A percentile compares a stretch with the other conserved stretches of the same genome.
Evolutionary conservation across 2,329 filamentous ascomycete genomes (phyloP).

Genomic region (Graphium sp.): DNA sequence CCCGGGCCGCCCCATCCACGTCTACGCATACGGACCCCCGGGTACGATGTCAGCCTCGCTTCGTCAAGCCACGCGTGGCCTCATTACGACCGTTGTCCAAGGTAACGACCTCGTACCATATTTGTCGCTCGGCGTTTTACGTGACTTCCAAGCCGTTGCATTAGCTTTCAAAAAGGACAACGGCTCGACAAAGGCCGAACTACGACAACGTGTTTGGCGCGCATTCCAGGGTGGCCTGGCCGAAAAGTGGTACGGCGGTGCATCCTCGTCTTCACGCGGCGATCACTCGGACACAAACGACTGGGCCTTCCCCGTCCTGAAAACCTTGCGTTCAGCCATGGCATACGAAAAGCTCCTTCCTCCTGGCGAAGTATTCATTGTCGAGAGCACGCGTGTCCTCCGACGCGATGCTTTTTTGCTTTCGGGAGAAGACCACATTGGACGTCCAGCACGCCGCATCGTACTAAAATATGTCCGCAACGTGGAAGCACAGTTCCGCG

Average conservation of each 20-base stretch:
- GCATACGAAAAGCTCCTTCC: constrained; percentile 53
- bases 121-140: constrained; percentile 55
- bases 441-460: constrained; percentile 48
- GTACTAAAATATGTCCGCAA: constrained; percentile 56
- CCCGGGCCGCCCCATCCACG: constrained; percentile 53
- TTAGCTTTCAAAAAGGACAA: constrained; percentile 59
- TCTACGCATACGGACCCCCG: constrained; percentile 64
- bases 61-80: constrained; percentile 50
- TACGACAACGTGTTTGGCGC: constrained; percentile 49
- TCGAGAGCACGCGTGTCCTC: constrained; percentile 52
- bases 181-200: constrained; percentile 47
- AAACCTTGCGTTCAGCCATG: constrained; percentile 50
- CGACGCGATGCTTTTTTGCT: constrained; percentile 46
- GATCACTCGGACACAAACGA: constrained; percentile 34
- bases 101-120: constrained; percentile 59
- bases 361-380: constrained; percentile 59
- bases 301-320: constrained; percentile 54
- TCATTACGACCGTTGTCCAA: constrained; percentile 61
- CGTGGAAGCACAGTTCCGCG: constrained; percentile 52
- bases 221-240: constrained; percentile 44
- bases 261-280: constrained; percentile 11
- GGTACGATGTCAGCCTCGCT: constrained; percentile 56
- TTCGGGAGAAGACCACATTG: constrained; percentile 30
- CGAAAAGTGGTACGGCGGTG: constrained; percentile 40
- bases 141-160: constrained; percentile 58